These are phyloP conservation scores for Exophiala calicioides DNA, from an alignment of 2,329 filamentous ascomycete species.

Conservation along the genomic window DNA sequence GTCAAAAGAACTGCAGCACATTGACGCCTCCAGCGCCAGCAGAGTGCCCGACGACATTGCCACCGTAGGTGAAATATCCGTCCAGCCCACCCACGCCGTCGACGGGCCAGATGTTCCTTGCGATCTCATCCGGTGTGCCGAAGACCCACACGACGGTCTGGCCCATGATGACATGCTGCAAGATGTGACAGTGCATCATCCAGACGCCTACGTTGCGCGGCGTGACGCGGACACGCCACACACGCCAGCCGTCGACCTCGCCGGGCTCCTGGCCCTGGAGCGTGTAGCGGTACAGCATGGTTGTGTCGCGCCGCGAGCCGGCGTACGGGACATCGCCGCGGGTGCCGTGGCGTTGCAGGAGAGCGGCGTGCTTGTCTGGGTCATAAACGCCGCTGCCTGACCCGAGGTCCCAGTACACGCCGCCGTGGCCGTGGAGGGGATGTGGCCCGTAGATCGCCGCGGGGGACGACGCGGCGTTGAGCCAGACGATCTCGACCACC, in stretches of 20 bases:
- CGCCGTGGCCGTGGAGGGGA: conserved; percentile 51
- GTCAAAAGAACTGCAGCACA: no score
- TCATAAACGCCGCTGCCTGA: conserved; percentile 50
- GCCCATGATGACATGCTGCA: conserved; percentile 51
- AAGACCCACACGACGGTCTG: conserved; percentile 45
- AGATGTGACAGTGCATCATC: conserved; percentile 55
- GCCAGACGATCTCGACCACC: conserved; percentile 49
- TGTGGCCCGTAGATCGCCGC: conserved; percentile 41
- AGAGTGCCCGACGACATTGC: no score
- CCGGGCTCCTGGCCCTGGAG: conserved; percentile 37
- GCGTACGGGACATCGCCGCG: no score
- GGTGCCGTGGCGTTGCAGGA: no score
- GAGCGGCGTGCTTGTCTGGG: no score
- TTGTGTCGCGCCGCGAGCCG: conserved; percentile 53
- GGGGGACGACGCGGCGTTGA: conserved; percentile 39
- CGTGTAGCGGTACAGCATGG: conserved; percentile 59
- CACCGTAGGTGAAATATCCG: conserved; percentile 50
- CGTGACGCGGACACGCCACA: conserved; percentile 58
- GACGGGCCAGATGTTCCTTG: conserved; percentile 32
- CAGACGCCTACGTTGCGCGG: conserved; percentile 52
- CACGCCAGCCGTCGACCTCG: conserved; percentile 59
- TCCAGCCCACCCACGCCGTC: no score
- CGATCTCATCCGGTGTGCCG: conserved; percentile 46
- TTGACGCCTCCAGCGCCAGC: no score
- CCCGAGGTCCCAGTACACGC: conserved; percentile 50